These are phyloP conservation scores for Cercophora newfieldiana DNA, from an alignment of 495 filamentous ascomycete species.

Conservation along the genomic window DNA sequence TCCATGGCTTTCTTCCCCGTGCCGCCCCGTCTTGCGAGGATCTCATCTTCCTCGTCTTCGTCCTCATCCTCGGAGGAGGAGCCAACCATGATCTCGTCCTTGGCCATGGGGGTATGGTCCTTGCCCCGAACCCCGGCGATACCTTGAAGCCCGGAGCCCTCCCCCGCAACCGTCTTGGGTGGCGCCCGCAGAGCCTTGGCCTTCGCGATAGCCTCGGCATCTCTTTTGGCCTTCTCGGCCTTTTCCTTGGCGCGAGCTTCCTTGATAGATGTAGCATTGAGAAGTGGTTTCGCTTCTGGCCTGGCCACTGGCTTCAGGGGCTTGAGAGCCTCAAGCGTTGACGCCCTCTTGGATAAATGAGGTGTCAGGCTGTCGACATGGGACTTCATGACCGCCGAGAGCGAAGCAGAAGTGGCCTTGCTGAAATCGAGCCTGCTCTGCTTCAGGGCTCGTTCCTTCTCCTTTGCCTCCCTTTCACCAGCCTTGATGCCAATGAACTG, in stretches of 20 bases:
- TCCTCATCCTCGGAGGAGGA: slow-evolving; percentile 75
- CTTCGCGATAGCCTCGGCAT: slow-evolving; percentile 65
- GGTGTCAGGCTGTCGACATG: slow-evolving; percentile 36
- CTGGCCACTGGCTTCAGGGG: slow-evolving; percentile 30
- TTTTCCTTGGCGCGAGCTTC: slow-evolving; percentile 70
- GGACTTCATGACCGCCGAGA: slow-evolving; percentile 40
- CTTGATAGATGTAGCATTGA: slow-evolving; percentile 54
- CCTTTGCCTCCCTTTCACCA: slow-evolving; percentile 50
- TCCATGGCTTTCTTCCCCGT: slow-evolving; percentile 39
- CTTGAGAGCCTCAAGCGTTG: slow-evolving; percentile 24
- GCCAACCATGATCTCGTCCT: slow-evolving; percentile 86
- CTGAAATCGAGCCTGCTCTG: slow-evolving; percentile 67
- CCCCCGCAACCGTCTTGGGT: slow-evolving; percentile 61
- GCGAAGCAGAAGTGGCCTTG: slow-evolving; percentile 20
- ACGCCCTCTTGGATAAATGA: slow-evolving; percentile 41
- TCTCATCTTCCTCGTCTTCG: slow-evolving; percentile 55
- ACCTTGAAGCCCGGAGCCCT: slow-evolving; percentile 74
- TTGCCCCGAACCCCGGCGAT: slow-evolving; percentile 75
- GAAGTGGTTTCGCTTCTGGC: slow-evolving; percentile 39
- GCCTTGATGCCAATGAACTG: slow-evolving; percentile 46
- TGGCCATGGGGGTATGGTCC: slow-evolving; percentile 59
- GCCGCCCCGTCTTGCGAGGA: slow-evolving; percentile 48
- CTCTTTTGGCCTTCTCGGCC: slow-evolving; percentile 70
- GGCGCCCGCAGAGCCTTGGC: slow-evolving; percentile 61
- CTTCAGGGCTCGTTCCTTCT: slow-evolving; percentile 53